Evolutionary conservation across 495 filamentous ascomycete species (phyloP).

Genomic region (Aspergillus hancockii): DNA sequence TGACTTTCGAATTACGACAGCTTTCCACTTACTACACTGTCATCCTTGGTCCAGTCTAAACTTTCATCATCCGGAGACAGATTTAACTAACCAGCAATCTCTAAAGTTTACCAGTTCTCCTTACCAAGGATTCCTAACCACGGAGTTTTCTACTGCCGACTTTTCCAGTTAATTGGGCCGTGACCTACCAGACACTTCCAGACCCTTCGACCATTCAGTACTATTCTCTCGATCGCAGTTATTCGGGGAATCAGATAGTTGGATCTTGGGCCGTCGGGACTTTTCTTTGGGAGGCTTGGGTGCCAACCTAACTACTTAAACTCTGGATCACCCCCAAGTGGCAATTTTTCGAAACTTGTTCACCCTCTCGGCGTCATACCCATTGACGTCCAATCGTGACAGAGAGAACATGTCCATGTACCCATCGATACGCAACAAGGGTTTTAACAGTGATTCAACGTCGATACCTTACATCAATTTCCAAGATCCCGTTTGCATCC

Average conservation of each 20-base stretch:
- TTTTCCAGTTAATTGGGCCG: conserved; percentile 4
- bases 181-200: conserved; percentile 34
- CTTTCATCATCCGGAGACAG: conserved; percentile 8
- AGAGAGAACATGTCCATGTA: conserved; percentile 44
- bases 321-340: conserved; percentile 35
- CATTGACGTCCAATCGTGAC: conserved; percentile 25
- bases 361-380: conserved; percentile 31
- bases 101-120: conserved; percentile 9
- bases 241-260: conserved; percentile 20
- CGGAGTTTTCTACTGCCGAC: not conserved
- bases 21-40: not conserved
- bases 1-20: not conserved
- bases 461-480: conserved; percentile 30
- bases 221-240: conserved; percentile 16
- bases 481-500: conserved; percentile 43
- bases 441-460: conserved; percentile 46
- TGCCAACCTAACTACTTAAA: conserved; percentile 31
- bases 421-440: conserved; percentile 50
- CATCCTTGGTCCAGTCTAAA: not conserved
- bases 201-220: conserved; percentile 28
- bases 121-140: conserved; percentile 6
- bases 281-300: conserved; percentile 18
- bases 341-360: conserved; percentile 26
- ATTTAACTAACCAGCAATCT: conserved; percentile 21
- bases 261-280: conserved; percentile 31